Evolutionary conservation across 2,329 filamentous ascomycete species (phyloP).

Genomic region (Magnaporthiopsis rhizophila): DNA sequence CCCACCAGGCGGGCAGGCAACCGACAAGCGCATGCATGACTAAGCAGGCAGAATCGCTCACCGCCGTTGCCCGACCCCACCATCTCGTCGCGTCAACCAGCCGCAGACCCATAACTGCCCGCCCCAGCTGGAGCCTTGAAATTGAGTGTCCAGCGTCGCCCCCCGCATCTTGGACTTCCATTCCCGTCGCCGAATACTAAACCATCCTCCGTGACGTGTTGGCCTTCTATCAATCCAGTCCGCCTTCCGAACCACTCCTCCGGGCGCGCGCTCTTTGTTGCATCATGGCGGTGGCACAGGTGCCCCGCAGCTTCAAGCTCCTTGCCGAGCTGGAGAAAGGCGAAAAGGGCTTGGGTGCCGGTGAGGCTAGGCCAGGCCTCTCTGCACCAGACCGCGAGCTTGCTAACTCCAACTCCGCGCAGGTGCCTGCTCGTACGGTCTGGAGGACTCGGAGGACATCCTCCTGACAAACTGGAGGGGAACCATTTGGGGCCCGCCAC

Average conservation of each 20-base stretch:
- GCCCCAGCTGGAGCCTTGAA: not conserved
- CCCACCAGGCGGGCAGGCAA: not conserved
- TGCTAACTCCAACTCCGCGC: constrained; percentile 4
- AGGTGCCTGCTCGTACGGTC: constrained; percentile 96
- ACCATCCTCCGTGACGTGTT: not conserved
- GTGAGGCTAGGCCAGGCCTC: constrained; percentile 31
- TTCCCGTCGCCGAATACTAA: not conserved
- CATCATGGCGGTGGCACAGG: constrained; percentile 39
- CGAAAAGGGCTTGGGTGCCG: constrained; percentile 92
- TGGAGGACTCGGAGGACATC: constrained; percentile 88
- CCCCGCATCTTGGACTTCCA: constrained; percentile 1
- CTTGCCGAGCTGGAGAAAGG: constrained; percentile 97
- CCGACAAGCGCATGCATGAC: constrained; percentile 10
- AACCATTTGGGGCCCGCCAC: constrained; percentile 91
- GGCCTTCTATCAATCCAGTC: not conserved
- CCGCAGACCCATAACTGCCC: not conserved
- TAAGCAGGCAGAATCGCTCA: constrained; percentile 14
- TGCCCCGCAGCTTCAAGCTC: constrained; percentile 92
- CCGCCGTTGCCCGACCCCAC: constrained; percentile 10
- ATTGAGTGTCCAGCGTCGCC: not conserved
- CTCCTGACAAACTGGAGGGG: constrained; percentile 99
- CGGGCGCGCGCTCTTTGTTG: not conserved
- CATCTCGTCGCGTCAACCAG: constrained; percentile 4
- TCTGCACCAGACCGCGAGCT: not conserved
- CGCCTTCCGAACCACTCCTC: not conserved